phyloP scores from a whole-genome alignment of 1,284 basidiomycete genomes.

The Fomitiporia mediterranea region DNA sequence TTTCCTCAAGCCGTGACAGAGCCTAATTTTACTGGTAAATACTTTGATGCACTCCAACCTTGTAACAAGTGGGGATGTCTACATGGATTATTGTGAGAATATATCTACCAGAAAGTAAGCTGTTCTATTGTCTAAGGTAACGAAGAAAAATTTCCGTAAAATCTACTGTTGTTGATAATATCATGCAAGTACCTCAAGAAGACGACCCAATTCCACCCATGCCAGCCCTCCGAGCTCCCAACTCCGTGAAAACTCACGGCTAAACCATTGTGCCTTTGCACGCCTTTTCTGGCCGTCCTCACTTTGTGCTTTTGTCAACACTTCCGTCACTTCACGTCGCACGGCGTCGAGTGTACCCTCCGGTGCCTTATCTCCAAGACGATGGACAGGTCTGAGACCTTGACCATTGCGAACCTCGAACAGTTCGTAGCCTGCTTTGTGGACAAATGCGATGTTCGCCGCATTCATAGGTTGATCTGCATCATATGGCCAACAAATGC shows the following conservation, averaged over 20 bases:
- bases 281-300: constrained; percentile 9
- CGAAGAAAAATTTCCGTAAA: neutral
- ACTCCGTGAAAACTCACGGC: neutral
- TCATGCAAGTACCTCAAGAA: neutral
- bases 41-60: no score
- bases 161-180: neutral
- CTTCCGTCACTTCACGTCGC: neutral
- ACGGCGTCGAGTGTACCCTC: constrained; percentile 11
- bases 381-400: constrained; percentile 22
- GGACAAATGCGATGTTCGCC: constrained; percentile 22
- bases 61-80: no score
- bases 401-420: constrained; percentile 27
- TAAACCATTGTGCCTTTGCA: constrained; percentile 4
- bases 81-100: no score
- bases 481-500: constrained; percentile 28
- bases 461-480: constrained; percentile 27
- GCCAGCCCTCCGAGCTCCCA: constrained; percentile 8
- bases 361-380: constrained; percentile 3
- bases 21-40: no score
- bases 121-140: neutral
- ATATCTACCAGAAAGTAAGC: neutral
- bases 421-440: constrained; percentile 28
- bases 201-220: constrained; percentile 9
- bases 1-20: no score
- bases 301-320: constrained; percentile 4